phyloP scores from a whole-genome alignment of 1,284 basidiomycete genomes.

The Ustilago sp. region DNA sequence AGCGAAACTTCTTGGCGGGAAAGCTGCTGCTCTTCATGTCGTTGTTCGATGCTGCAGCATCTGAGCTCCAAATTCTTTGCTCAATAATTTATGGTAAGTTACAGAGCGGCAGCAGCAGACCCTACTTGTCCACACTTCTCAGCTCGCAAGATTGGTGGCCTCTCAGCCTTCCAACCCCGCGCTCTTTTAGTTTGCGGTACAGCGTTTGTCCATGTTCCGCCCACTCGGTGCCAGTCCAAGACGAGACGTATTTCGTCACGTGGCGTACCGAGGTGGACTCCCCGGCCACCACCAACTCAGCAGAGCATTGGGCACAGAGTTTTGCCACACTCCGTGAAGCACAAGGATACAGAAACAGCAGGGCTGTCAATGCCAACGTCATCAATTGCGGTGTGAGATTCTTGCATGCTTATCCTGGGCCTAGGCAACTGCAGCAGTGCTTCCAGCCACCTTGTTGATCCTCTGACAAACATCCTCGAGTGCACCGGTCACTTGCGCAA shows the following conservation, averaged over 20 bases:
- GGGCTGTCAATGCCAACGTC: neutral
- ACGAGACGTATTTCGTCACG: no score
- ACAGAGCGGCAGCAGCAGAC: neutral
- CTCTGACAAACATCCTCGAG: conserved; percentile 54
- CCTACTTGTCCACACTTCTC: neutral
- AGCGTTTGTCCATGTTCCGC: neutral
- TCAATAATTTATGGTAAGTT: no score
- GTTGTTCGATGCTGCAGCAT: neutral
- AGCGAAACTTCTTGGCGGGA: conserved; percentile 12
- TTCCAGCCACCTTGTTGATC: conserved; percentile 35
- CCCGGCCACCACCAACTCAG: no score
- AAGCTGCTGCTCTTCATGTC: neutral
- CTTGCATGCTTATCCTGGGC: neutral
- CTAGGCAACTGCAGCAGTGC: conserved; percentile 2
- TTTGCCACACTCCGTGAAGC: neutral
- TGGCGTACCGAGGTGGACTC: no score
- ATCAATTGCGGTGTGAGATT: neutral
- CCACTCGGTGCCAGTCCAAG: no score
- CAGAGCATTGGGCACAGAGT: neutral
- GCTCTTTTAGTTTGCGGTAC: neutral
- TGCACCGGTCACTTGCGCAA: conserved; percentile 42
- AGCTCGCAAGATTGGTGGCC: neutral
- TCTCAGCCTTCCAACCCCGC: no score
- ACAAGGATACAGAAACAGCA: neutral
- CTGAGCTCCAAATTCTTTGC: neutral